These are phyloP conservation scores for Eucalyptus erythrocorys DNA, from an alignment of 345 rosid species.

Conservation along the genomic window DNA sequence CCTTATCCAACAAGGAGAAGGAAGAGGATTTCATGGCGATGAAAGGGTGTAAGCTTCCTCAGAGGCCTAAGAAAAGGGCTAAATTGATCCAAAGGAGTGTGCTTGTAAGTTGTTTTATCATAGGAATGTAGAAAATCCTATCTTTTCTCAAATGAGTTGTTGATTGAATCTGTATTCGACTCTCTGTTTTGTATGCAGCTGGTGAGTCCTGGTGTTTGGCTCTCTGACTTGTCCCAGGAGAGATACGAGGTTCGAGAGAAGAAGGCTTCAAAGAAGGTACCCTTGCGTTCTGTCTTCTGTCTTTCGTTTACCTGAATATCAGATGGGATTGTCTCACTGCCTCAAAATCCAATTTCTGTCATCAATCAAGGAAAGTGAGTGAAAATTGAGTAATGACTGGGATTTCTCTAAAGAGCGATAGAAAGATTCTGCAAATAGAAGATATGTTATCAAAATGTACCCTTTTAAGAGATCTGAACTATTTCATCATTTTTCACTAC, in stretches of 20 bases:
- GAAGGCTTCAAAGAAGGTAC: conserved; percentile 85
- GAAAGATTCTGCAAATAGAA: not conserved
- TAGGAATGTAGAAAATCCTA: not conserved
- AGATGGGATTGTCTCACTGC: not conserved
- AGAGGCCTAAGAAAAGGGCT: conserved; percentile 87
- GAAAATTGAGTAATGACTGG: not conserved
- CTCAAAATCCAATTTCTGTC: not conserved
- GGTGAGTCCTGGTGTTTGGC: conserved; percentile 91
- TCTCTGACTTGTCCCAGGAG: conserved; percentile 75
- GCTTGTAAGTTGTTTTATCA: conserved; percentile 33
- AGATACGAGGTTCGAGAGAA: conserved; percentile 92
- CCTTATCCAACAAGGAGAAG: conserved; percentile 83
- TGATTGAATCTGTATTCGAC: not conserved
- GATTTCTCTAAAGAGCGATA: not conserved
- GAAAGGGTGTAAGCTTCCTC: conserved; percentile 95
- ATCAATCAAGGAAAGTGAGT: not conserved
- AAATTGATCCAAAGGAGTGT: conserved; percentile 77
- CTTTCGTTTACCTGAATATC: not conserved
- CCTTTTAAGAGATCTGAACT: not conserved
- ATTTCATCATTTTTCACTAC: not conserved
- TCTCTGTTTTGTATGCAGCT: conserved; percentile 27
- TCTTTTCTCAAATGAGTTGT: not conserved
- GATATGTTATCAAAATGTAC: not conserved
- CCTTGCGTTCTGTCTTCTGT: not conserved
- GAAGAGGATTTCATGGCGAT: conserved; percentile 93